Base-by-base conservation (phyloP, 2,329 filamentous ascomycete species). In the Calonectria pseudoturangicola region DNA sequence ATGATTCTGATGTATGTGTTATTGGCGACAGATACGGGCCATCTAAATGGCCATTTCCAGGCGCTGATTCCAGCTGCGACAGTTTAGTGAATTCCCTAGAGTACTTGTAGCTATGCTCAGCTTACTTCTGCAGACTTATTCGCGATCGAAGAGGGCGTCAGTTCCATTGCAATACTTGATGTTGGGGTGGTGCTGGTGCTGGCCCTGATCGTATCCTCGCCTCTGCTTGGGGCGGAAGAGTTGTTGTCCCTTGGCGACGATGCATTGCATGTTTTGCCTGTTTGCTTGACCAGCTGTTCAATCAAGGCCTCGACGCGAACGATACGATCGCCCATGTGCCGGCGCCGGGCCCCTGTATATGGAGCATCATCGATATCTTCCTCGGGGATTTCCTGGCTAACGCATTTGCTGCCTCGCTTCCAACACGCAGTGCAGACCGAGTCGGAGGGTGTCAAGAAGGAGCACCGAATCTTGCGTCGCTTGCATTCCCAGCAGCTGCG, bases 401-500 rank as follows among this genome's bases (percentile, higher is more conserved):
- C 21, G 27, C 72, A 74, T 13, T 41, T 30, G 8, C 66, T 70
- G 15, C 62, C 66, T 33, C 72, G 66, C 15, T 67, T 54, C 3
- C 30, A 50, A 48, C 72, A 74, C 3, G 70, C 54, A 9, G 67
- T 47, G 9, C 72, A 74, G 27, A 39, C 33, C n/a, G 54, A 21
- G 36, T 70, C 70, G 3, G 54, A 43, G 9, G 51, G 36, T 28
- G 50, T 16, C 3, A 47, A 48, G 36, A 70, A 74, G 8, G 70
- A 62, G n/a, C 72, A 74, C 12, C 72, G 72, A 48, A 67, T 41
- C 43, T 74, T 74, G 9, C 70, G 70, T 1, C 70, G 62, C 41
- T 73, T 73, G 41, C 72, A 73, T 33, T 73, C 72, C 72, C 69
- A 73, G 47, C 72, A 73, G 39, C 72, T 74, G 18, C 63, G 72